Percentiles rank a stretch among this genome's conserved stretches.
Conservation (phyloP, 257 asterid genomes). For the Primulina huaijiensis region DNA sequence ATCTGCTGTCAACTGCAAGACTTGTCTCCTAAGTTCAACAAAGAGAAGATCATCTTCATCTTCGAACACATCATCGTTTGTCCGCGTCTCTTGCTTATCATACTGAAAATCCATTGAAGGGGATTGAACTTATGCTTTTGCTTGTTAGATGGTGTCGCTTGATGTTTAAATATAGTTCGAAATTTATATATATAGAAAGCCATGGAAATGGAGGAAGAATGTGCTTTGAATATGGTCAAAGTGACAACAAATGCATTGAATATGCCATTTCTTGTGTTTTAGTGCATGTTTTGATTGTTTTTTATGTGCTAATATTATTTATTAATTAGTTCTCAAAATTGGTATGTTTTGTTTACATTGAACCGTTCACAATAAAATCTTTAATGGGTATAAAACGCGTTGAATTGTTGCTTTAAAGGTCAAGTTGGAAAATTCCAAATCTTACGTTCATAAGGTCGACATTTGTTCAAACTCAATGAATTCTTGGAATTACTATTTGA, state of each 20-base stretch:
- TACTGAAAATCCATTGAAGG: slow-evolving; percentile 35
- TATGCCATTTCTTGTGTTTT: background rate
- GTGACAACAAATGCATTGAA: background rate
- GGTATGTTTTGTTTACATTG: background rate
- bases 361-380: background rate
- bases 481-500: background rate
- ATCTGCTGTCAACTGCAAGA: slow-evolving; percentile 51
- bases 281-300: background rate
- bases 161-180: background rate
- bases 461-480: background rate
- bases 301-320: background rate
- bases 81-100: too few relatives aligned
- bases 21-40: slow-evolving; percentile 47
- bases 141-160: slow-evolving; percentile 18
- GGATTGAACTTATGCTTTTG: too few relatives aligned
- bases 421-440: background rate
- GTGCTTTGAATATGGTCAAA: slow-evolving; percentile 7
- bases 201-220: background rate
- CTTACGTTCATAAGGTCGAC: background rate
- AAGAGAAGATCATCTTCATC: slow-evolving; percentile 59
- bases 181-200: slow-evolving; percentile 23
- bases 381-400: background rate
- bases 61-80: too few relatives aligned
- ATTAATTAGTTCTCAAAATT: background rate
- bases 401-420: too few relatives aligned